phyloP scores from a whole-genome alignment of 257 asterid genomes.

The Nicotiana obtusifolia region DNA sequence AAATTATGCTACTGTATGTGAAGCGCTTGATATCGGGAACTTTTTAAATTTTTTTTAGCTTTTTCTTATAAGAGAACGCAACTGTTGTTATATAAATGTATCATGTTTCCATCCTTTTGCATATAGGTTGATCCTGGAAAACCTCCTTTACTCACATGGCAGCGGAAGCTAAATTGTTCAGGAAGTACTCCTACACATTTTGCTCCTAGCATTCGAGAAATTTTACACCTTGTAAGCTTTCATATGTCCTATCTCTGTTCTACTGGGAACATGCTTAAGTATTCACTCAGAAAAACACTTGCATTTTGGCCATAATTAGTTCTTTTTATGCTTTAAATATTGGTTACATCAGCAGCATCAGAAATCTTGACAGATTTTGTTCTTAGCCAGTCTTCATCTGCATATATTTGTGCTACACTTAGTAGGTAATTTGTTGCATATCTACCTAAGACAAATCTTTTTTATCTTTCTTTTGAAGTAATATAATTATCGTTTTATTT shows the following conservation, averaged over 20 bases:
- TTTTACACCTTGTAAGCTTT: constrained; percentile 47
- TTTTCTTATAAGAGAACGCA: neutral
- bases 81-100: neutral
- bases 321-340: neutral
- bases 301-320: neutral
- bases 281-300: neutral
- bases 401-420: neutral
- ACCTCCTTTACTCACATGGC: constrained; percentile 78
- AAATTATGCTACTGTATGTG: neutral
- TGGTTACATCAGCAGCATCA: neutral
- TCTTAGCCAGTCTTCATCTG: neutral
- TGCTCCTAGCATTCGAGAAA: constrained; percentile 54
- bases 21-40: neutral
- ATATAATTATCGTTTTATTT: neutral
- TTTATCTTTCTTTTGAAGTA: neutral
- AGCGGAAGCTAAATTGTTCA: constrained; percentile 46
- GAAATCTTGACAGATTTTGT: neutral
- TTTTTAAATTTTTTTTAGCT: neutral
- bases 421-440: neutral
- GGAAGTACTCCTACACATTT: constrained; percentile 53
- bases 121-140: constrained; percentile 43
- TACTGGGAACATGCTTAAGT: neutral
- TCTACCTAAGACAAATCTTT: neutral
- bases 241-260: neutral
- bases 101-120: neutral